Conservation (phyloP, 108 stramenopile genomes). For the Cyclotella cryptica region DNA sequence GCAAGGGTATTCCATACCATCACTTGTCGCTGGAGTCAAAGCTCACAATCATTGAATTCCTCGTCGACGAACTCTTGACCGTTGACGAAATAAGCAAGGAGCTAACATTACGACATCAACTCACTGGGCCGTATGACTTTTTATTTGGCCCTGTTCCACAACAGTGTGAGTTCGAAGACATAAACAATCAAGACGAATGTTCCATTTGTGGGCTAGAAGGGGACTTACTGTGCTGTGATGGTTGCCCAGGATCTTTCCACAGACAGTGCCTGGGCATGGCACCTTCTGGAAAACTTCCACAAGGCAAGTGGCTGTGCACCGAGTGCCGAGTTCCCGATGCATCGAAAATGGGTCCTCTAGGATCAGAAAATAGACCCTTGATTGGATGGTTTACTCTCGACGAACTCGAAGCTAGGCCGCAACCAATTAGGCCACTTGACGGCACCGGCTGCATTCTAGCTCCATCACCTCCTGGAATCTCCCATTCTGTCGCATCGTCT, state of each 20-base stretch:
- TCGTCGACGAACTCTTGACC: constrained; percentile 76
- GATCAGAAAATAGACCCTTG: constrained; percentile 60
- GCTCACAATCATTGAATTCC: constrained; percentile 76
- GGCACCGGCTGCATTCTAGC: neutral
- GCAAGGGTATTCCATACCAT: constrained; percentile 75
- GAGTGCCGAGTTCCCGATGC: constrained; percentile 77
- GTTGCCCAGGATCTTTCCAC: constrained; percentile 79
- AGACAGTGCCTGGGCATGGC: constrained; percentile 62
- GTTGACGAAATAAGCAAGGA: constrained; percentile 66
- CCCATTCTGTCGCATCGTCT: too few relatives aligned
- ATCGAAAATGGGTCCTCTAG: constrained; percentile 62
- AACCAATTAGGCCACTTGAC: neutral
- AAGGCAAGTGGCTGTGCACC: constrained; percentile 85
- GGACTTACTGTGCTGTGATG: constrained; percentile 87
- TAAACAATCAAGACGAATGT: constrained; percentile 79
- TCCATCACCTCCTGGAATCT: too few relatives aligned
- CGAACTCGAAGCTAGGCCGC: constrained; percentile 27
- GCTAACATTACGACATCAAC: constrained; percentile 51
- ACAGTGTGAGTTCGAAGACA: constrained; percentile 57
- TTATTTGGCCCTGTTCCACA: constrained; percentile 57
- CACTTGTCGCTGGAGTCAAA: constrained; percentile 67
- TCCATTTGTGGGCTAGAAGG: constrained; percentile 76
- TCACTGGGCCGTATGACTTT: constrained; percentile 16
- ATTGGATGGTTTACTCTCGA: constrained; percentile 77
- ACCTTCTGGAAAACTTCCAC: constrained; percentile 49